Conservation (phyloP, 208 protist genomes). For the Trypanosoma mega region DNA sequence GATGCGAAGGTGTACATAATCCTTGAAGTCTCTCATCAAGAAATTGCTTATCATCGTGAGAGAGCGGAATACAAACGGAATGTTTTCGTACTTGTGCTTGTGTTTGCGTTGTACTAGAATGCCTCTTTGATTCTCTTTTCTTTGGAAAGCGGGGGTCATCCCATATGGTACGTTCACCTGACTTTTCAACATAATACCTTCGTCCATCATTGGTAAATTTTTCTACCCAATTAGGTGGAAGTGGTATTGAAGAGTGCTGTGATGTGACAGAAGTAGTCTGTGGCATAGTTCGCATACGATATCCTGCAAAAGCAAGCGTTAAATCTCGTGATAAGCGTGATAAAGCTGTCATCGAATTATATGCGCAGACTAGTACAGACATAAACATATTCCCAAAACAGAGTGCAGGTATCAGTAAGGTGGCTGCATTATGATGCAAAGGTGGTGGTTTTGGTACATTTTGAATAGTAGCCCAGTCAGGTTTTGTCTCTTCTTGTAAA, state of each 20-base stretch:
- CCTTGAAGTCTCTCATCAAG: slow-evolving; percentile 1
- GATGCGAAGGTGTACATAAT: background rate
- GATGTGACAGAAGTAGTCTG: slow-evolving; percentile 45
- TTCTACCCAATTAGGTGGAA: slow-evolving; percentile 77
- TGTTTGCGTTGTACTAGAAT: background rate
- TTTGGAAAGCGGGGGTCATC: slow-evolving; percentile 48
- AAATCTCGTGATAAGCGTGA: slow-evolving; percentile 65
- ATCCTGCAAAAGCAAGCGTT: slow-evolving; percentile 60
- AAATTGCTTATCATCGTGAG: slow-evolving; percentile 5
- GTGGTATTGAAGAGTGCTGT: slow-evolving; percentile 34
- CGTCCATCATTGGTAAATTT: slow-evolving; percentile 75
- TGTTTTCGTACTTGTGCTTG: background rate
- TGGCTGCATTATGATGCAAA: slow-evolving; percentile 76
- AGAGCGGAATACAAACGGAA: slow-evolving; percentile 11
- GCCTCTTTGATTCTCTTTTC: background rate
- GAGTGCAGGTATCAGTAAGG: slow-evolving; percentile 63
- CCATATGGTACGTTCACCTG: slow-evolving; percentile 58
- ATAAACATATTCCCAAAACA: slow-evolving; percentile 83
- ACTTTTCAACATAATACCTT: slow-evolving; percentile 71
- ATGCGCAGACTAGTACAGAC: slow-evolving; percentile 80
- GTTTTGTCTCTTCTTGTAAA: slow-evolving; percentile 28
- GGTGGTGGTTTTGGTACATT: slow-evolving; percentile 71
- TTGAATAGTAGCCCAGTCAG: slow-evolving; percentile 69
- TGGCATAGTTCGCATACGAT: slow-evolving; percentile 75
- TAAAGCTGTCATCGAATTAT: slow-evolving; percentile 79